phyloP scores from a whole-genome alignment of 2,329 filamentous ascomycete genomes.

The Fusarium verrucosum region DNA sequence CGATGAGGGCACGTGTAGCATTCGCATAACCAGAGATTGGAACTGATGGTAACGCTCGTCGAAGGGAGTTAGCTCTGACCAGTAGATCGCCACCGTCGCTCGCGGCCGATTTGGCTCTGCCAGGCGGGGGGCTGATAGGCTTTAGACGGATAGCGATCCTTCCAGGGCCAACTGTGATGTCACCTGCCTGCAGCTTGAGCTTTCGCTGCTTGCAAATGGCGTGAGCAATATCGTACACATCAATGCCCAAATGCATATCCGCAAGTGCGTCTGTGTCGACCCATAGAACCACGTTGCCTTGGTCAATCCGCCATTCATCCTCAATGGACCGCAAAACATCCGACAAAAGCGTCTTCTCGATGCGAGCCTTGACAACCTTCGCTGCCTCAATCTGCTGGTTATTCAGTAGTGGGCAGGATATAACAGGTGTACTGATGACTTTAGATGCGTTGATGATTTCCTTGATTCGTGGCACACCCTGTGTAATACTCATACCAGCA shows the following conservation, averaged over 20 bases:
- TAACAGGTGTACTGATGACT: constrained; percentile 91
- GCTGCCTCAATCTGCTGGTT: constrained; percentile 79
- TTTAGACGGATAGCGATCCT: no score
- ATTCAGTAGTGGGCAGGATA: constrained; percentile 85
- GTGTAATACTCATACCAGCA: constrained; percentile 98
- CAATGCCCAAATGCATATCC: constrained; percentile 83
- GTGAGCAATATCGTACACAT: constrained; percentile 74
- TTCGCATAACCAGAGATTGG: constrained; percentile 90
- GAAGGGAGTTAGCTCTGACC: constrained; percentile 83
- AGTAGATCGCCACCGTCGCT: no score
- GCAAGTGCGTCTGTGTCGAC: constrained; percentile 83
- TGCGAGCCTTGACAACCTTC: constrained; percentile 89
- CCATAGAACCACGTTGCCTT: constrained; percentile 80
- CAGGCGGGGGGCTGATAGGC: no score
- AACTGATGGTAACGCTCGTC: constrained; percentile 85
- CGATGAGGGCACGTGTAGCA: constrained; percentile 86
- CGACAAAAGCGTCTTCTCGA: constrained; percentile 91
- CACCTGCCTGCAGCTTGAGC: constrained; percentile 75
- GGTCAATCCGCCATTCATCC: constrained; percentile 84
- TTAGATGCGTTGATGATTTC: constrained; percentile 99
- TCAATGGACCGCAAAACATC: constrained; percentile 85
- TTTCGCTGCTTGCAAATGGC: constrained; percentile 85
- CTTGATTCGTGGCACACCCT: constrained; percentile 99
- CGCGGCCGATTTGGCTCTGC: no score
- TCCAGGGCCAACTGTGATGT: constrained; percentile 70